Percentiles rank a stretch among this genome's conserved stretches.
Evolutionary conservation across 1,139 yeast genomes (phyloP).

Genomic region (Kodamaea suecica): DNA sequence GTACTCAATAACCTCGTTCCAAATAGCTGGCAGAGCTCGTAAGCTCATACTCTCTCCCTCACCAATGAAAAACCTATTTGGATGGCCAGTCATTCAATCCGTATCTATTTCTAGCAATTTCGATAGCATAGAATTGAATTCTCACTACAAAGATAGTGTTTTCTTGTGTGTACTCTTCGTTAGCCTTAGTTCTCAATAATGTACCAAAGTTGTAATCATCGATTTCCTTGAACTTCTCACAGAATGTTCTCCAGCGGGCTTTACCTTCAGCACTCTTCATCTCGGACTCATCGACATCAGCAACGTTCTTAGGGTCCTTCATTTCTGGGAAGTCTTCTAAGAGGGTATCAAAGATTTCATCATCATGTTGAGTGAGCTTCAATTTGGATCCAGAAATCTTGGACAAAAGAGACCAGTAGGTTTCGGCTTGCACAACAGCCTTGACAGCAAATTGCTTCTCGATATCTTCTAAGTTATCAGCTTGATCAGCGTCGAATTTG

Average conservation of each 20-base stretch:
- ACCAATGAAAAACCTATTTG: constrained; percentile 16
- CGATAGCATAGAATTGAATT: constrained; percentile 92
- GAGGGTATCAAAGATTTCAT: constrained; percentile 72
- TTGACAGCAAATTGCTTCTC: constrained; percentile 97
- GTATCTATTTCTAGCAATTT: constrained; percentile 85
- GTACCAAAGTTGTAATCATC: constrained; percentile 97
- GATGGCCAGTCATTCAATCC: constrained; percentile 91
- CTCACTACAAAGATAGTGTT: constrained; percentile 88
- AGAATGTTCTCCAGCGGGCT: constrained; percentile 85
- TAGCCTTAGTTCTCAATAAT: constrained; percentile 66
- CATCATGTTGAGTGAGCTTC: constrained; percentile 76
- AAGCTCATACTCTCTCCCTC: too few species aligned
- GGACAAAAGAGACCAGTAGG: constrained; percentile 81
- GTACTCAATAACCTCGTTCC: too few species aligned
- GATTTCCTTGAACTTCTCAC: constrained; percentile 76
- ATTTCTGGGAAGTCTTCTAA: constrained; percentile 83
- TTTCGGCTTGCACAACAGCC: constrained; percentile 93
- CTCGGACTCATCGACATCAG: constrained; percentile 65
- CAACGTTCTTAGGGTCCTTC: constrained; percentile 53
- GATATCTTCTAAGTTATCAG: constrained; percentile 64
- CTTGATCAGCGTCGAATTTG: constrained; percentile 50
- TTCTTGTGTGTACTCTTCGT: constrained; percentile 75
- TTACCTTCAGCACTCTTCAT: constrained; percentile 82
- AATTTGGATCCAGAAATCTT: constrained; percentile 76
- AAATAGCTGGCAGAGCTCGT: too few species aligned